Base-by-base conservation (phyloP, 2,329 filamentous ascomycete genomes). In the Hymenoscyphus fructigenus region DNA sequence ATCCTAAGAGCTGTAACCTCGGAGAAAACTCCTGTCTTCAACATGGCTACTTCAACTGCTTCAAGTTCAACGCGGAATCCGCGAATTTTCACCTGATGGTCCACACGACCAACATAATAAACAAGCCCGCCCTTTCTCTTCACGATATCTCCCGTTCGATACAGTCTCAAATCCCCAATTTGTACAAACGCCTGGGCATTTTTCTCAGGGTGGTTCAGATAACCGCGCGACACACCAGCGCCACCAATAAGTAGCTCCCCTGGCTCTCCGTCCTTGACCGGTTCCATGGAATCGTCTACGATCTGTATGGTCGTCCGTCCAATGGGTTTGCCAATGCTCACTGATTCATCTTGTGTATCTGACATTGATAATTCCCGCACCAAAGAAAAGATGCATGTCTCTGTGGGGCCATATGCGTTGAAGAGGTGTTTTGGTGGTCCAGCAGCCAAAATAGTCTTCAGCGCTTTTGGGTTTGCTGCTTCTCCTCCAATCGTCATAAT, bases 121-220 rank as follows among this genome's bases (percentile, higher is more conserved):
- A 59, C 57, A 36, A 34, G 57, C 0, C 57, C 57, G n/a, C 57
- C 57, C 32, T 59, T 59, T 9, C 32, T 14, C 57, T 59, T 53
- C 20, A 53, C 47, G 47, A 26, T 59, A 59, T 59, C 57, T 9
- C 57, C 57, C 20, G 57, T 59, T 12, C 57, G 57, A 59, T 59
- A 59, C 15, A 59, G 57, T 17, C 32, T 36, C 20, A n/a, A 23
- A 36, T 41, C 26, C 23, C 57, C 38, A 20, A 38, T 7, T 41
- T 59, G 32, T 23, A 59, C 38, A 41, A 59, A 59, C 9, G 32
- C 32, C 57, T 38, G 32, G 32, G 32, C 57, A 14, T 59, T 59
- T n/a, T 59, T 41, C 10, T 41, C 32, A 7, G 57, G 28, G 15
- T 41, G 32, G 12, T 59, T 59, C 12, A 59, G 23, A 23, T 53